Evolutionary conservation across 176 grass and related monocot species (phyloP).

Genomic region (Elaeis guineensis): DNA sequence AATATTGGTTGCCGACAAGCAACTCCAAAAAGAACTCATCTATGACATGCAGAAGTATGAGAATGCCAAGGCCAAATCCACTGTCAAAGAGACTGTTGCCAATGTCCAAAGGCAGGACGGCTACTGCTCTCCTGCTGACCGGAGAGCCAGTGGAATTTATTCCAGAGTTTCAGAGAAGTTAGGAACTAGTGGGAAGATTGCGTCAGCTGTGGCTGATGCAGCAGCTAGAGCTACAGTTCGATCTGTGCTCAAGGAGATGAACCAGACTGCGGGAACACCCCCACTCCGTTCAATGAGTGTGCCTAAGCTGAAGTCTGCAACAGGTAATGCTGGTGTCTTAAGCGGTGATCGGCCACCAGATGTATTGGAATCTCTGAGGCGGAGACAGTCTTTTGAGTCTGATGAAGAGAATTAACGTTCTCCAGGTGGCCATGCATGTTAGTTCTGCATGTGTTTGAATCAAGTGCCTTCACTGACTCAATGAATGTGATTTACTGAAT

Average conservation of each 20-base stretch:
- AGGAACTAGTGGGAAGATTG: constrained; percentile 6
- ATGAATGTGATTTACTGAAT: too few relatives aligned
- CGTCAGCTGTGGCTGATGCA: constrained; percentile 7
- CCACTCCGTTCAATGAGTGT: constrained; percentile 54
- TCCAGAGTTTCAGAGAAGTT: not conserved
- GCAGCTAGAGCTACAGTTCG: constrained; percentile 36
- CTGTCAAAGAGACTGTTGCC: constrained; percentile 19
- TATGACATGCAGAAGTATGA: constrained; percentile 86
- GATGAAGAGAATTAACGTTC: constrained; percentile 52
- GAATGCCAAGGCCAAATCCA: constrained; percentile 38
- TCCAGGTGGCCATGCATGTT: too few relatives aligned
- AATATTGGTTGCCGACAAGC: constrained; percentile 85
- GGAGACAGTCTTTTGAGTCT: constrained; percentile 51
- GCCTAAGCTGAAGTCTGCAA: constrained; percentile 53
- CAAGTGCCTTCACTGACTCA: too few relatives aligned
- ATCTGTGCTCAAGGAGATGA: constrained; percentile 72
- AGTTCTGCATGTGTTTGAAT: too few relatives aligned
- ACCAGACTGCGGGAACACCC: constrained; percentile 38
- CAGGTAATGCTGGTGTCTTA: not conserved
- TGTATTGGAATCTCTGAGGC: constrained; percentile 55
- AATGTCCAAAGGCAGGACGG: constrained; percentile 16
- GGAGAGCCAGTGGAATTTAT: not conserved
- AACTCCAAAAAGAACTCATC: constrained; percentile 82
- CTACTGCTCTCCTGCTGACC: not conserved
- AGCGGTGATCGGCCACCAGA: not conserved